Evolutionary conservation across 1,284 basidiomycete genomes (phyloP), one percentile per base, ranked within the genome.

Genomic region (Boletus holoroseus): DNA sequence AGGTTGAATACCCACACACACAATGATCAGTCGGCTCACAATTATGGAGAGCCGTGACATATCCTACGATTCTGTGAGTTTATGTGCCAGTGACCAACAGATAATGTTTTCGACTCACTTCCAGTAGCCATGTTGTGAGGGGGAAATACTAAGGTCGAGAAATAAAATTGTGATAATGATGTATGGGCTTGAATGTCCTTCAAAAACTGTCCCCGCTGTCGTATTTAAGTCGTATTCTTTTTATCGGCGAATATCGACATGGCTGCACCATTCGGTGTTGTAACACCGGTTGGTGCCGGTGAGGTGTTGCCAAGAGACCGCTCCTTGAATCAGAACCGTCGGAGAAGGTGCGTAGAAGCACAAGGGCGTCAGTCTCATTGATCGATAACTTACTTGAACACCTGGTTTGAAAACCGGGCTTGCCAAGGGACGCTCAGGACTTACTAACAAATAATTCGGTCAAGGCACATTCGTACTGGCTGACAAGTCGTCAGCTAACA

Each of bases 31-130:
- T 22, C 20, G 22, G 15, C 76, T 60, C 54, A 76, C 82, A 69
- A 62, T 83, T 83, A 63, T 83, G 68, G 45, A 83, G 67, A 16
- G 61, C 60, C 5, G 77, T 78, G 44, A 72, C 58, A 56, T 69
- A 69, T 53, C 63, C 77, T 77, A 55, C 3, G 48, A 8, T 8
- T n/a, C 24, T 18, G 35, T 66, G 18, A 68, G 55, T 43, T 22
- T 30, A 24, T 35, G 6, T 31, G 9, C 7, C 6, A 15, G 11
- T n/a, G 3, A 34, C 49, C 0, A 31, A 39, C 22, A 15, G 13
- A 34, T 5, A 4, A 30, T 20, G 16, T 20, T 30, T 9, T 22
- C 22, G 32, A 60, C 66, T 15, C 11, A 67, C 66, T 49, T 54
- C 63, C 60, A 13, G 34, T 8, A 13, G 15, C 9, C 62, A 68